Conservation (phyloP, 495 filamentous ascomycete species). For the Aspergillus sclerotioniger region DNA sequence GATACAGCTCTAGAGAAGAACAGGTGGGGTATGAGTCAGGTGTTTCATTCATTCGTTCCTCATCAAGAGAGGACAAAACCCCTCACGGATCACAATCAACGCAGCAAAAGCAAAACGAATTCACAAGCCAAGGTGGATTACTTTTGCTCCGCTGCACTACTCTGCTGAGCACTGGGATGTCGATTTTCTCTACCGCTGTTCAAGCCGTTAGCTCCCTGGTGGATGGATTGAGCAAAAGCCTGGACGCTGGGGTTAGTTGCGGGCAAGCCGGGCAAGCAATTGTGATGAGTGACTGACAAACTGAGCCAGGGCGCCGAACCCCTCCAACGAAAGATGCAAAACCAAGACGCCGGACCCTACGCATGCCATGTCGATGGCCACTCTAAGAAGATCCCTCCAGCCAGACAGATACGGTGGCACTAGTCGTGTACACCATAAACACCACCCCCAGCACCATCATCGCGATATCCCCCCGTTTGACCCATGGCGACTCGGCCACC, state of each 20-base stretch:
- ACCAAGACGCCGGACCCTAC: background rate
- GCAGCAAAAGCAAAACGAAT: background rate
- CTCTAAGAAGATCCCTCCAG: slow-evolving; percentile 6
- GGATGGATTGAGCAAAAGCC: background rate
- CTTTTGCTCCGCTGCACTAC: no score
- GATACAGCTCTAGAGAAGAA: background rate
- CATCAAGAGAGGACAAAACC: background rate
- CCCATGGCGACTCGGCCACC: slow-evolving; percentile 47
- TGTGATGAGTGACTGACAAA: background rate
- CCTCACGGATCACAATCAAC: background rate
- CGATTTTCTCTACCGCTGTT: no score
- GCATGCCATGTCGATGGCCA: background rate
- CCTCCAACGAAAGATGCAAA: background rate
- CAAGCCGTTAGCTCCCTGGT: no score
- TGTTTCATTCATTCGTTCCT: background rate
- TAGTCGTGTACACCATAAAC: slow-evolving; percentile 63
- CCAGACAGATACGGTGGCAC: slow-evolving; percentile 48
- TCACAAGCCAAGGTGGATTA: background rate
- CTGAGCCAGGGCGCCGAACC: background rate
- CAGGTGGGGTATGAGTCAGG: background rate
- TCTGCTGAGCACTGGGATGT: no score
- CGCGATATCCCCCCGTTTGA: slow-evolving; percentile 49
- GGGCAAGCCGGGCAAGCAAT: background rate
- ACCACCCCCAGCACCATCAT: slow-evolving; percentile 56
- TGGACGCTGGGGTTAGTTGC: background rate